phyloP scores from a whole-genome alignment of 306 rosid genomes.

The Acacia confusa region DNA sequence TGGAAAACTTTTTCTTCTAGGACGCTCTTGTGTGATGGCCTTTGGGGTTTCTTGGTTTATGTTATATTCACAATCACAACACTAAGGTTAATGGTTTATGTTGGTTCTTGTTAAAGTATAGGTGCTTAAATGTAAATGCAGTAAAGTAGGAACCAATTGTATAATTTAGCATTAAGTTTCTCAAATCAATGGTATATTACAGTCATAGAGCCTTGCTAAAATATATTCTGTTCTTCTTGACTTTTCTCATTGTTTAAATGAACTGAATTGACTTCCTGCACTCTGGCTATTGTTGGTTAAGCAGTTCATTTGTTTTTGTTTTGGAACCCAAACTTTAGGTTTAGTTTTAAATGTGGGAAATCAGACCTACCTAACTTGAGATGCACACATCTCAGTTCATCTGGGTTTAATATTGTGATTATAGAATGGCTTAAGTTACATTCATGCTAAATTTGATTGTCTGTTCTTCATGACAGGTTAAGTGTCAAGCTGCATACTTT shows the following conservation, averaged over 20 bases:
- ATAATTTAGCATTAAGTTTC: neutral
- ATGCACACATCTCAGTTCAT: conserved; percentile 1
- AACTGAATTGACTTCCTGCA: neutral
- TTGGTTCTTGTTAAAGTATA: neutral
- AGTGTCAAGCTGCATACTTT: conserved; percentile 88
- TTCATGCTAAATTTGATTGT: conserved; percentile 15
- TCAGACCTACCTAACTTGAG: conserved; percentile 6
- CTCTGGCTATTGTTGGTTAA: conserved; percentile 8
- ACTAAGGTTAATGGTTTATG: neutral
- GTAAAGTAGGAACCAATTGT: neutral
- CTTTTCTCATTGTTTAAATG: neutral
- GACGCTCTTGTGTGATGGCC: neutral
- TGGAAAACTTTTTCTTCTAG: neutral
- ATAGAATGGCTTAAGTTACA: neutral
- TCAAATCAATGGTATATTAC: neutral
- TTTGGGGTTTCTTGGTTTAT: neutral
- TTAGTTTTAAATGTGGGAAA: conserved; percentile 25
- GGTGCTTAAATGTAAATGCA: neutral
- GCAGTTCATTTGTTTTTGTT: neutral
- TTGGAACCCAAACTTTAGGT: conserved; percentile 1
- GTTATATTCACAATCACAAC: neutral
- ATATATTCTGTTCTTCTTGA: neutral
- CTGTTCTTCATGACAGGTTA: conserved; percentile 54
- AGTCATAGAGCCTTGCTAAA: neutral
- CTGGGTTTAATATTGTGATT: conserved; percentile 12